Conservation (phyloP, 2,329 filamentous ascomycete species). For the Fusarium sp. region DNA sequence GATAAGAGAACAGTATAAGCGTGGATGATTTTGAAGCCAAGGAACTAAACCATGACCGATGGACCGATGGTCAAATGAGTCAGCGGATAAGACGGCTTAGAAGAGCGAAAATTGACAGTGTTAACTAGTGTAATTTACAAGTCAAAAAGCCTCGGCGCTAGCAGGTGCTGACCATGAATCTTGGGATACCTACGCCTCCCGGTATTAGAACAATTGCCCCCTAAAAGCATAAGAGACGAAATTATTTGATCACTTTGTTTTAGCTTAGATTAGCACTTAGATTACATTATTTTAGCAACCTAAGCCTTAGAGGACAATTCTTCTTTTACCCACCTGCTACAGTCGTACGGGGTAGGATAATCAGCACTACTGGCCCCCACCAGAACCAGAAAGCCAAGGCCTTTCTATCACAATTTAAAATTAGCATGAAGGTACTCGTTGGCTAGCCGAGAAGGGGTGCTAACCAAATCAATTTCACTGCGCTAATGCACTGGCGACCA, state of each 20-base stretch:
- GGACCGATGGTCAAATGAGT: no score
- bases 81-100: neutral
- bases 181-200: neutral
- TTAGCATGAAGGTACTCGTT: neutral
- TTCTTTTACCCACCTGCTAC: neutral
- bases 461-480: accelerated
- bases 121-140: neutral
- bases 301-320: no score
- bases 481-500: neutral
- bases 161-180: neutral
- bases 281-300: no score
- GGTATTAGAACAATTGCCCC: no score
- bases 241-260: no score
- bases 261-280: no score
- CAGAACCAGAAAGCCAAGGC: neutral
- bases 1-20: no score
- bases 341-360: neutral
- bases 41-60: neutral
- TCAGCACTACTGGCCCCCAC: neutral
- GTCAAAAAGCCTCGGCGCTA: neutral
- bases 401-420: neutral
- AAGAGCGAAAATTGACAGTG: neutral
- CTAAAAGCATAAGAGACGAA: no score
- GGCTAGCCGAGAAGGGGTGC: neutral
- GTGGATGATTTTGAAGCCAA: neutral